phyloP scores from a whole-genome alignment of 148 eudicot genomes.

The Camellia sinensis region DNA sequence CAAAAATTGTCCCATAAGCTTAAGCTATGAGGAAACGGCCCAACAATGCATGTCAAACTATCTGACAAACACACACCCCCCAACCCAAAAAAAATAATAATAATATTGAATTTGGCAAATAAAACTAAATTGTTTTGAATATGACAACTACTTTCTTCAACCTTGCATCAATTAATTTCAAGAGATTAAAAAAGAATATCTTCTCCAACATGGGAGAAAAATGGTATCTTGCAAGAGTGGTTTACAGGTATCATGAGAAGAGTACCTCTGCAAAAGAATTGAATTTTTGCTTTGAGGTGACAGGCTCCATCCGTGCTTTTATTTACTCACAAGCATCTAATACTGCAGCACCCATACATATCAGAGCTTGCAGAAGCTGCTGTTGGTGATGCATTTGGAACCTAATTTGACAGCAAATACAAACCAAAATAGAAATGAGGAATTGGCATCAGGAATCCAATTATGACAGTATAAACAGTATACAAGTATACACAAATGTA shows the following conservation, averaged over 20 bases:
- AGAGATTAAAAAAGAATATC: neutral
- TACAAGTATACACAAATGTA: neutral
- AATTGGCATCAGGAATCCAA: neutral
- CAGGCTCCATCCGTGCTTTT: conserved; percentile 83
- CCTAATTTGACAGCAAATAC: conserved; percentile 41
- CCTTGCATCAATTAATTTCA: neutral
- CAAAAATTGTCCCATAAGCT: too few species aligned
- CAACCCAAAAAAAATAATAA: too few species aligned
- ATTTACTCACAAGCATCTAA: conserved; percentile 96
- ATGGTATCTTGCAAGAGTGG: neutral
- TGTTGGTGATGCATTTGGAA: conserved; percentile 96
- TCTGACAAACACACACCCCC: too few species aligned
- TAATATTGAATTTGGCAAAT: neutral
- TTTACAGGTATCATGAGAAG: neutral
- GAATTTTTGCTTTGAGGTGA: conserved; percentile 51
- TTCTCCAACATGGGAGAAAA: neutral
- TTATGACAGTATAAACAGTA: neutral
- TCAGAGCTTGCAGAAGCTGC: conserved; percentile 99
- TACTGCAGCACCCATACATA: conserved; percentile 94
- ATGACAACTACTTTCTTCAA: neutral
- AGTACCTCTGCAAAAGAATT: conserved; percentile 77
- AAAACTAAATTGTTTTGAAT: neutral
- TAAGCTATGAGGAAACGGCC: too few species aligned
- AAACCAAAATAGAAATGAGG: conserved; percentile 1
- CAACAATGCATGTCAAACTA: too few species aligned